phyloP scores from a whole-genome alignment of 768 basidiomycete species.

The Kwoniella bestiolae region DNA sequence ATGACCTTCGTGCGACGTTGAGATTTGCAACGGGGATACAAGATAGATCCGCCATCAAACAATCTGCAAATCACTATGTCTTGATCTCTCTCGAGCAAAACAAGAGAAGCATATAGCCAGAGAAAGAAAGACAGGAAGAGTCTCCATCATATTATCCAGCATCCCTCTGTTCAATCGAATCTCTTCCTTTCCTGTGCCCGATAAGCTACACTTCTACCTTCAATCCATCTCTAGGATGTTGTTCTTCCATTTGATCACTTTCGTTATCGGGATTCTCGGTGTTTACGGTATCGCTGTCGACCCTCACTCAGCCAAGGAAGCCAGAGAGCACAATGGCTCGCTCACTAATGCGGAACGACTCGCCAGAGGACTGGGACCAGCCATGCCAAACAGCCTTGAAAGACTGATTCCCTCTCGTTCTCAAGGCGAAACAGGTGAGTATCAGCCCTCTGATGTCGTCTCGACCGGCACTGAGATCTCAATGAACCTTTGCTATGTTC shows the following conservation, averaged over 20 bases:
- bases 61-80: no score
- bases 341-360: conserved; percentile 11
- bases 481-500: background rate
- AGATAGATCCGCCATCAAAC: no score
- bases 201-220: background rate
- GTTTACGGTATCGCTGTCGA: background rate
- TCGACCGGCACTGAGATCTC: no score
- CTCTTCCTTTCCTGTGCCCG: background rate
- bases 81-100: no score
- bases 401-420: background rate
- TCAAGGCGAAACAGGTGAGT: background rate
- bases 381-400: background rate
- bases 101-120: no score
- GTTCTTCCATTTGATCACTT: background rate
- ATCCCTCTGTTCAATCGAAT: no score
- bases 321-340: background rate
- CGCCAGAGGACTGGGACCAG: background rate
- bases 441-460: no score
- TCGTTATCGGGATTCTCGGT: background rate
- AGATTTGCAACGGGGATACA: no score
- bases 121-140: no score
- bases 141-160: no score
- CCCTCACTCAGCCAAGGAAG: background rate
- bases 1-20: no score
- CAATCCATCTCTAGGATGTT: no score